Base-by-base conservation (phyloP, 2,329 filamentous ascomycete genomes). In the Cryphonectria japonica region DNA sequence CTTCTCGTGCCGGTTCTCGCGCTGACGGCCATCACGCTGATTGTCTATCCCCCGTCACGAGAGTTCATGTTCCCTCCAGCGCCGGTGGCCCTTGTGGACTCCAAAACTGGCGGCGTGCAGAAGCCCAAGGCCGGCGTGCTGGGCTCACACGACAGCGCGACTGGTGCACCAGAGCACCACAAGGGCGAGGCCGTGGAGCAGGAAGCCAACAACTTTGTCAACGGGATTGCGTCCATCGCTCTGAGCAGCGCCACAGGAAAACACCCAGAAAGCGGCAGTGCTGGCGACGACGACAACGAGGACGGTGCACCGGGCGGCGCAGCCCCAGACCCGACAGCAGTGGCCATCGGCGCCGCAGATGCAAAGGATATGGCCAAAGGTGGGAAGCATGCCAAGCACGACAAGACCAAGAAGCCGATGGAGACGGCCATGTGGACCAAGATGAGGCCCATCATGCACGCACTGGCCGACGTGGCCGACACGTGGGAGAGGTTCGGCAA, bases 181-280 rank as follows among this genome's bases (percentile, higher is more conserved):
- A 91, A 93, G 78, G 93, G 94, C 37, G 93, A 96, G 78, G 92
- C 93, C 0, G 92, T 94, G 0, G 93, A 97, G 78, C 88, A 92
- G 72, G 93, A 97, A 78, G 94, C 94, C 0, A 91, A 88, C 75
- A 95, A 94, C 77, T 91, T 97, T 73, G 90, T 96, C 71, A 91
- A 91, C 68, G 88, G 90, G 46, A 89, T 96, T 67, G 89, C 91
- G 11, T 86, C 89, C 41, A 88, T 96, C 6, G 91, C 92, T 1
- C 81, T 95, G 26, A 91, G 91, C 64, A 93, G 91, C 75, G 93
- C 92, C 1, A 89, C 90, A 0, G 93, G 93, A 1, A 94, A 94
- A 77, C 89, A 94, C 73, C 92, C 92, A 0, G 88, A 92, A 78
- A 86, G 84, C 3, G 88, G 92, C 41, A 87, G 88, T 2, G 80